Base-by-base conservation (phyloP, 202 grass and related monocot species). In the Zoysia matrella region DNA sequence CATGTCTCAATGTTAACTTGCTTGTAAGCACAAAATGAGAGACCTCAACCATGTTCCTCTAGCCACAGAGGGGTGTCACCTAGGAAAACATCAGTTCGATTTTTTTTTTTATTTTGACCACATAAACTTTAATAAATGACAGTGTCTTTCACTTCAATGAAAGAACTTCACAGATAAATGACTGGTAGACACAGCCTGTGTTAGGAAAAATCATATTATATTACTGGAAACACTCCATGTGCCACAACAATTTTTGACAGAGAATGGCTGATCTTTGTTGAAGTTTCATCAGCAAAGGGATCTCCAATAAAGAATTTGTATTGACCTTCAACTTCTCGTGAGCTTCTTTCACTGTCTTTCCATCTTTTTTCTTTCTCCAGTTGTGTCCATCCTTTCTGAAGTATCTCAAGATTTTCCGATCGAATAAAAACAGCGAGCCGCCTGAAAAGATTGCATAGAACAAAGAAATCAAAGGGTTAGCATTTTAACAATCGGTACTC, bases 351-450 rank as follows among this genome's bases (percentile, higher is more conserved):
- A 99, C 78, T 72, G 96, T 99, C 74, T 99, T 99, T 51, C 96
- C 96, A 67, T 99, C 96, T 67, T 96, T 96, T 76, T 99, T 99
- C 85, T 99, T 96, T 77, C 89, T 95, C 96, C 96, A 99, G 81
- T 90, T 95, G 51, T 99, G 96, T 55, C 96, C 96, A 89, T 99
- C 96, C 84, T 94, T 94, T 68, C 96, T 89, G 77, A 99, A 99
- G 82, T 99, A 99, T 90, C 96, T 93, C 76, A 99, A 84, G 67
- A 92, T 92, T 86, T 99, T 99, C 54, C 96, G 93, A 82, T 99
- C 96, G 90, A 99, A 99, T 15, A 99, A 82, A 90, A 92, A 99
- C 58, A 99, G 87, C 8, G 93, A 93, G 67, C 96, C 96, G 87
- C 96, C 95, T 98, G 79, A 66, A 55, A 53, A 51, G 52, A 55